A percentile compares a stretch with the other conserved stretches of the same genome.
Evolutionary conservation across 345 rosid species (phyloP).

Genomic region (Arabidopsis thaliana): DNA sequence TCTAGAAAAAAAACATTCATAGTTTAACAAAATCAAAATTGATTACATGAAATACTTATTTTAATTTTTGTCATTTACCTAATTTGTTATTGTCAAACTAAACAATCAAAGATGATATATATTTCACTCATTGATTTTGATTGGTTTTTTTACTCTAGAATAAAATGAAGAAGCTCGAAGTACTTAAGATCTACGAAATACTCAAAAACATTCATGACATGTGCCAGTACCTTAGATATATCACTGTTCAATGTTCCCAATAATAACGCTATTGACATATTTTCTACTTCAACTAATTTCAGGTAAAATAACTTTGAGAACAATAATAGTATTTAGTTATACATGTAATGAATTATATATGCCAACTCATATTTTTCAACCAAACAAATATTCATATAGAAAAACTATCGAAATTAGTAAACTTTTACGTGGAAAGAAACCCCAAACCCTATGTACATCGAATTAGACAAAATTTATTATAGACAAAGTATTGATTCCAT

Average conservation of each 20-base stretch:
- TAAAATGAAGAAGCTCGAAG: neutral
- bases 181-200: neutral
- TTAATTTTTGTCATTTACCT: too few relatives aligned
- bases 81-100: too few relatives aligned
- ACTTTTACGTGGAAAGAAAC: neutral
- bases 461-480: neutral
- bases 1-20: too few relatives aligned
- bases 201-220: neutral
- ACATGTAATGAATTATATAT: neutral
- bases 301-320: neutral
- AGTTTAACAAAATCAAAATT: too few relatives aligned
- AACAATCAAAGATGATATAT: too few relatives aligned
- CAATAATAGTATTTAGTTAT: neutral
- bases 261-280: neutral
- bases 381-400: neutral
- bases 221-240: neutral
- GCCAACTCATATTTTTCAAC: neutral
- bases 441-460: neutral
- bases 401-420: neutral
- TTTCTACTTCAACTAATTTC: neutral
- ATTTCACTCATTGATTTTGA: too few relatives aligned
- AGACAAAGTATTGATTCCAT: neutral
- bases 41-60: too few relatives aligned
- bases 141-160: too few relatives aligned
- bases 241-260: neutral